Evolutionary conservation across 116 monocot genomes (phyloP).

Genomic region (Iris pallida): DNA sequence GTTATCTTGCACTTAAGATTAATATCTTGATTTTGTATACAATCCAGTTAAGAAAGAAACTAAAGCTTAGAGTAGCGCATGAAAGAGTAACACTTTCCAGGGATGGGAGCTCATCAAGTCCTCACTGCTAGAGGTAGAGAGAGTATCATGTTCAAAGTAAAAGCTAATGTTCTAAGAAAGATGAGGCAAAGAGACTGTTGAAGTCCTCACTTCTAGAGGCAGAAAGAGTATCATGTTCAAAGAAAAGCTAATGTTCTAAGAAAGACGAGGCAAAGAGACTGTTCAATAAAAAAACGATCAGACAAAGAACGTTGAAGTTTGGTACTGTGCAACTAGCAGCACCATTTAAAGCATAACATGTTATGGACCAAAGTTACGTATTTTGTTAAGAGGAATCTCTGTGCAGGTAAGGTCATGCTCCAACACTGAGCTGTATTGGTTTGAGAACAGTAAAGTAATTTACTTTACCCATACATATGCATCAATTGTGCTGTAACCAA

Average conservation of each 20-base stretch:
- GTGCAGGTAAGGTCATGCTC: constrained; percentile 1
- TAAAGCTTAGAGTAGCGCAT: constrained; percentile 57
- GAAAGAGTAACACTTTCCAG: constrained; percentile 45
- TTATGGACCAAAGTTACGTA: not conserved
- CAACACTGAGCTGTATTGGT: not conserved
- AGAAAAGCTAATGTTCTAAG: constrained; percentile 39
- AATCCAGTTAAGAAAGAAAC: constrained; percentile 77
- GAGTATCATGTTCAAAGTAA: constrained; percentile 29
- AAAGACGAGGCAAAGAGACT: constrained; percentile 42
- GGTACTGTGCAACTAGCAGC: constrained; percentile 7
- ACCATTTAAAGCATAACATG: constrained; percentile 5
- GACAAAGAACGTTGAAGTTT: not conserved
- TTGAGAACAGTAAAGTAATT: not conserved
- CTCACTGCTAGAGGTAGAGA: constrained; percentile 26
- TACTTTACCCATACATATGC: not conserved
- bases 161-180: constrained; percentile 44
- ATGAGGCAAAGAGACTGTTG: constrained; percentile 33
- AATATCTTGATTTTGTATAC: constrained; percentile 49
- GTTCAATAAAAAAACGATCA: constrained; percentile 2
- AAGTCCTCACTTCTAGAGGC: constrained; percentile 28
- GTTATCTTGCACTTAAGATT: constrained; percentile 29
- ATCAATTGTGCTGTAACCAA: not conserved
- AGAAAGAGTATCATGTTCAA: constrained; percentile 20
- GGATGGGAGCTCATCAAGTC: constrained; percentile 38
- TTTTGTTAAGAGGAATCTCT: constrained; percentile 4